These are phyloP conservation scores for Coemansia sp. DNA, from an alignment of 192 early-diverging fungal genomes.

Conservation along the genomic window DNA sequence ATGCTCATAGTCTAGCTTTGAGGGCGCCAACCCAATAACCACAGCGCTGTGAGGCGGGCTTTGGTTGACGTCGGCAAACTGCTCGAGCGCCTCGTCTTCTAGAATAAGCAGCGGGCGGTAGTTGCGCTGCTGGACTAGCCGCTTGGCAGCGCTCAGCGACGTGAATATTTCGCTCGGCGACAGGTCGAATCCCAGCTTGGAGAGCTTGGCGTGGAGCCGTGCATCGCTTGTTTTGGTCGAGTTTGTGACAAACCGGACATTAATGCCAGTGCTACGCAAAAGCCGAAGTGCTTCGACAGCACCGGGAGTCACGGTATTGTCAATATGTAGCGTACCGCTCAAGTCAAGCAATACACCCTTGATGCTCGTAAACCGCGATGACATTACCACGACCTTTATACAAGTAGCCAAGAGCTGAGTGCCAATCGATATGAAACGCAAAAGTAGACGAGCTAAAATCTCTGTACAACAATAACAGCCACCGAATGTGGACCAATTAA, in stretches of 20 bases:
- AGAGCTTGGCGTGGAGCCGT: slow-evolving; percentile 58
- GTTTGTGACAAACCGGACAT: slow-evolving; percentile 78
- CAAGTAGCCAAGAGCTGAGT: too few relatives aligned
- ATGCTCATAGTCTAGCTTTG: slow-evolving; percentile 47
- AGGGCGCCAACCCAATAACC: slow-evolving; percentile 78
- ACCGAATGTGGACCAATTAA: too few relatives aligned
- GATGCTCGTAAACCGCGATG: slow-evolving; percentile 4
- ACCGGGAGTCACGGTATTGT: slow-evolving; percentile 59
- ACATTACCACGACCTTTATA: background rate
- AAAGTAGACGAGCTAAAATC: too few relatives aligned
- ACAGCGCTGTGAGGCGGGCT: slow-evolving; percentile 67
- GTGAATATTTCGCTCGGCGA: slow-evolving; percentile 66
- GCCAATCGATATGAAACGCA: too few relatives aligned
- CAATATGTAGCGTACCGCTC: slow-evolving; percentile 77
- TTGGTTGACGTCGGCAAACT: slow-evolving; percentile 63
- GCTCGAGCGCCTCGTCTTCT: slow-evolving; percentile 65
- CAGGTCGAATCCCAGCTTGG: slow-evolving; percentile 67
- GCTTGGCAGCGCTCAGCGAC: slow-evolving; percentile 72
- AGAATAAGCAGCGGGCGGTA: slow-evolving; percentile 75
- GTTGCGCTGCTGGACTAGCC: slow-evolving; percentile 52
- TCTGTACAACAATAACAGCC: too few relatives aligned
- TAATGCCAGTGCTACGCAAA: slow-evolving; percentile 59
- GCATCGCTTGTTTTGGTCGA: slow-evolving; percentile 74
- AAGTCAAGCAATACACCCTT: slow-evolving; percentile 72
- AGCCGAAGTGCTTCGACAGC: slow-evolving; percentile 63